phyloP scores from a whole-genome alignment of 352 stramenopile species.

The Phytopythium vexans region DNA sequence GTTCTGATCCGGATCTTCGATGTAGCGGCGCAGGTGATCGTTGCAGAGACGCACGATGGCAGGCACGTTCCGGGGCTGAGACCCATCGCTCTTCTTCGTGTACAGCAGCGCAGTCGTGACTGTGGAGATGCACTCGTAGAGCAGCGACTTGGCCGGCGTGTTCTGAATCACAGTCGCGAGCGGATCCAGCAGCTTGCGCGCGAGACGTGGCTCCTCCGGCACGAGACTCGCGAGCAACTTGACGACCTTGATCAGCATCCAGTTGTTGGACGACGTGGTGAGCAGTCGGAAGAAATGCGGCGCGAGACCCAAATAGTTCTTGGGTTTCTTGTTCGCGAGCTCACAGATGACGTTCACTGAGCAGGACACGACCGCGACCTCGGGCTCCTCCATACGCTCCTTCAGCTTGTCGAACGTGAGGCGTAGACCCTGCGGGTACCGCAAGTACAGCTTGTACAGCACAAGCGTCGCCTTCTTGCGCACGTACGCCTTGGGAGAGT shows the following conservation, averaged over 20 bases:
- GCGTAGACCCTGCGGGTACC: constrained; percentile 96
- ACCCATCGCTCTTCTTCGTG: constrained; percentile 95
- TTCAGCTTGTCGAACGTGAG: constrained; percentile 98
- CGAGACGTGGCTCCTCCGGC: constrained; percentile 96
- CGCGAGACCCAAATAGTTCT: constrained; percentile 97
- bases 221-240: constrained; percentile 98
- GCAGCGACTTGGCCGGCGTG: constrained; percentile 97
- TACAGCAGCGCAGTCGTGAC: constrained; percentile 97
- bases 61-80: constrained; percentile 90
- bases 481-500: constrained; percentile 94
- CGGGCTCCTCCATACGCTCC: constrained; percentile 93
- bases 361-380: constrained; percentile 96
- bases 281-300: constrained; percentile 98
- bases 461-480: constrained; percentile 98
- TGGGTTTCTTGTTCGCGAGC: constrained; percentile 98
- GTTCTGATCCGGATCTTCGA: constrained; percentile 99
- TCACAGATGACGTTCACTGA: constrained; percentile 99
- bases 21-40: constrained; percentile 94
- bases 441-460: constrained; percentile 98
- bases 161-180: constrained; percentile 97
- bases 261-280: constrained; percentile 98
- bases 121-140: constrained; percentile 98
- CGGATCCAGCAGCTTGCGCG: constrained; percentile 97
- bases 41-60: constrained; percentile 95
- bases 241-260: constrained; percentile 99